Evolutionary conservation across 2,329 filamentous ascomycete genomes (phyloP), one percentile per base, ranked within the genome.

Genomic region (Aureobasidium sp.): DNA sequence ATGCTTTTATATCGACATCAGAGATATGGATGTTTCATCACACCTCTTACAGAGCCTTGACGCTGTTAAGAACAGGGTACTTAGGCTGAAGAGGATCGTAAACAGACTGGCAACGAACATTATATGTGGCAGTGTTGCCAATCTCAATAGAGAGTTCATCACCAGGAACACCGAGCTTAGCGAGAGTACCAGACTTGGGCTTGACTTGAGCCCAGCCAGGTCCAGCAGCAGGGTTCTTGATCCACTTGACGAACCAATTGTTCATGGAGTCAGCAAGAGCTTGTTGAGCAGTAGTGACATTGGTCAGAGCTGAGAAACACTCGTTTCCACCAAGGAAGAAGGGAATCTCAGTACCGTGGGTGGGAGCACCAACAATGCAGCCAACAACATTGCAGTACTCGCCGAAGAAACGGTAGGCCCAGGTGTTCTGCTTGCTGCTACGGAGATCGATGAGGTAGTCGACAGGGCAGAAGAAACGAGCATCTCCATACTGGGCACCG

Each of bases 401-500:
- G 64, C 77, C 79, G 66, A 77, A 74, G 69, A 79, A 79, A 11
- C 76, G 76, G 41, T 66, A 67, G 5, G 48, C 59, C 64, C 64
- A 67, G 2, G 65, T 67, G 13, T 63, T 37, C 10, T 60, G 57
- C 6, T 11, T 36, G 2, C 2, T 7, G 13, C 57, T 60, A 3
- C 57, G 57, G 3, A 60, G 27, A 14, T 60, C 57, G n/a, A 60
- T 16, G 14, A 60, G 37, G 29, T 60, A 60, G 34, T 60, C 57
- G 7, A 60, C 57, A 27, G 57, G 57, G 42, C 57, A 60, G 36
- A 41, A 50, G 47, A 60, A 60, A 10, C 57, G 45, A 5, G 76
- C 77, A 25, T 79, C 77, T 32, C 77, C 78, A 29, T 60, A 60
- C 67, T 78, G 76, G 0, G 69, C 67, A 16, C 77, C 78, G 62